Evolutionary conservation across 306 rosid species (phyloP).

Genomic region (Prunus mira): DNA sequence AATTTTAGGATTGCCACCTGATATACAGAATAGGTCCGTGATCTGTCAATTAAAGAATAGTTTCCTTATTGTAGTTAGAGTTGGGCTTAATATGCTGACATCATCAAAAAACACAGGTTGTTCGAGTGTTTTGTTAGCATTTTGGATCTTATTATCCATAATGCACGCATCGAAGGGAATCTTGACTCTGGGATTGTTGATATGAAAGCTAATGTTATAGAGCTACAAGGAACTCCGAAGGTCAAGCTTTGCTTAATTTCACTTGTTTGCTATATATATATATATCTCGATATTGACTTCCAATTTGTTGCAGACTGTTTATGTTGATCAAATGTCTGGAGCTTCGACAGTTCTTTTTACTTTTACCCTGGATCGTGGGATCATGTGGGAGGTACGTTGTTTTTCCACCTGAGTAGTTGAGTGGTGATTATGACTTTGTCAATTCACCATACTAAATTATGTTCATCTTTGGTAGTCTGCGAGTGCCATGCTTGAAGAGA

Average conservation of each 20-base stretch:
- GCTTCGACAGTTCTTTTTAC: constrained; percentile 90
- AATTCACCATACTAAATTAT: constrained; percentile 14
- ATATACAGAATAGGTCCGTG: constrained; percentile 81
- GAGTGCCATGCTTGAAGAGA: constrained; percentile 73
- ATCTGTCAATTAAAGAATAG: constrained; percentile 19
- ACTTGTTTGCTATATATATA: constrained; percentile 2
- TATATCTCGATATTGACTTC: constrained; percentile 16
- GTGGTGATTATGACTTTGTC: constrained; percentile 8
- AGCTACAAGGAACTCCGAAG: constrained; percentile 90
- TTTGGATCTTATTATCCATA: constrained; percentile 90
- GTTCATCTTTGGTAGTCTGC: constrained; percentile 53
- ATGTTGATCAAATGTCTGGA: constrained; percentile 84
- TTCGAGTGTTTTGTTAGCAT: constrained; percentile 87
- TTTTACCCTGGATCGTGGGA: constrained; percentile 90
- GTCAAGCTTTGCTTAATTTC: constrained; percentile 33
- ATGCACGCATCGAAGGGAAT: constrained; percentile 95
- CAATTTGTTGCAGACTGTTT: constrained; percentile 64
- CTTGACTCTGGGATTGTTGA: constrained; percentile 97
- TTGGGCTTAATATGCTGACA: constrained; percentile 31
- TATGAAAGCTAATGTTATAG: constrained; percentile 84
- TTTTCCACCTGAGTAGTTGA: constrained; percentile 19
- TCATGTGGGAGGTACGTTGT: constrained; percentile 81
- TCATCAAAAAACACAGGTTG: constrained; percentile 48
- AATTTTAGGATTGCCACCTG: constrained; percentile 88
- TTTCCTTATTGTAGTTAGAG: constrained; percentile 25